Evolutionary conservation across 2,329 filamentous ascomycete genomes (phyloP), one percentile per base, ranked within the genome.

Genomic region (Alternaria brassicicola): DNA sequence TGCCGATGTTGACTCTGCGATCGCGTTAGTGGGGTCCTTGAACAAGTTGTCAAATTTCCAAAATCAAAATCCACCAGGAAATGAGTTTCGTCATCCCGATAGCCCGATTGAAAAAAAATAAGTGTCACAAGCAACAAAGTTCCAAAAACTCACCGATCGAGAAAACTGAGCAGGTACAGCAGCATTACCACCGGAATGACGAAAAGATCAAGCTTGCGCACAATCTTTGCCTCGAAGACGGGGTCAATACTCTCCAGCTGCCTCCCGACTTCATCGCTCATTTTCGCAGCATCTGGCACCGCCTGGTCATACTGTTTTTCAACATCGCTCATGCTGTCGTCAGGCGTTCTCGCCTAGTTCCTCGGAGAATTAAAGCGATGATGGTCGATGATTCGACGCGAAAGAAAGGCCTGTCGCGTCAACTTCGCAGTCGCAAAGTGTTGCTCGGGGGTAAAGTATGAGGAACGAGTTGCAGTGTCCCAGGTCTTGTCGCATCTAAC

Each of bases 131-230:
- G 8, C 8, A 47, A 3, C 13, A 33, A 33, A 23, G 7, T 41
- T 19, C 3, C 8, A 13, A 28, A 15, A 35, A 78, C 81, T 74
- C 70, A 87, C 84, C 89, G 82, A 71, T 92, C 90, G 8, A 93
- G 78, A 72, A 93, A 93, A 65, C 87, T 89, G 65, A 93, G 87
- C 13, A 93, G 81, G 72, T 94, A 94, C 15, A 90, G 76, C 6
- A 85, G 74, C 85, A 90, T 89, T 7, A 90, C 80, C 19, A 90
- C 79, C 2, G 89, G 89, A 13, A 91, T 82, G 25, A 91, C 81
- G 68, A 84, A 81, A 13, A 81, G 59, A 72, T 91, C 89, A 30
- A 91, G 76, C 75, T 89, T 91, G 54, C 85, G 81, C 41, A 90
- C 79, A 21, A 91, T 79, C 63, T 81, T 83, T 65, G 79, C 81